Evolutionary conservation across 176 grass and related monocot species (phyloP).

Genomic region (Lolium perenne): DNA sequence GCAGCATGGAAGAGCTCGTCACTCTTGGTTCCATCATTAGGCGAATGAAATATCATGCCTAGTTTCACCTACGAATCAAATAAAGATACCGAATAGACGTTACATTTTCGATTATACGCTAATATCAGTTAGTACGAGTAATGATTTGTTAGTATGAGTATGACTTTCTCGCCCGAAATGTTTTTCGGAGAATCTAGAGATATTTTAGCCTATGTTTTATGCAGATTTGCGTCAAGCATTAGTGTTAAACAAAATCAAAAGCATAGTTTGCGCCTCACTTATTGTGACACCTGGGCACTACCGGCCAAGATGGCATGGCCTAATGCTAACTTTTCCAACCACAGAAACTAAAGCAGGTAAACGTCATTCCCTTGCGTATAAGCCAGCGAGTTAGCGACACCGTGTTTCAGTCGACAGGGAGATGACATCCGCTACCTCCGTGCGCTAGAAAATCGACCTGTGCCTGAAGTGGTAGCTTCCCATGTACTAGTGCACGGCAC

Average conservation of each 20-base stretch:
- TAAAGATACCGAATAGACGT: too few relatives aligned
- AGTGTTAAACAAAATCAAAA: not conserved
- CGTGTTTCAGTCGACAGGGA: conserved; percentile 7
- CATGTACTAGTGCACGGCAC: not conserved
- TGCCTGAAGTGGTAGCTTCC: not conserved
- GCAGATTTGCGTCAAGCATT: too few relatives aligned
- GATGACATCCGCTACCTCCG: not conserved
- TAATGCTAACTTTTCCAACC: not conserved
- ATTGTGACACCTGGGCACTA: not conserved
- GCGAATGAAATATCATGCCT: too few relatives aligned
- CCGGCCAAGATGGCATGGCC: not conserved
- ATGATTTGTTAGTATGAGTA: too few relatives aligned
- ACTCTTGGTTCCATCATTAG: too few relatives aligned
- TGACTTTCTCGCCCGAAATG: too few relatives aligned
- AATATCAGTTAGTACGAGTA: too few relatives aligned
- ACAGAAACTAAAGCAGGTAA: not conserved
- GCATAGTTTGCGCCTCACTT: not conserved
- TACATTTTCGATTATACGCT: too few relatives aligned
- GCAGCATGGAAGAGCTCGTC: too few relatives aligned
- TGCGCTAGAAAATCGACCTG: not conserved
- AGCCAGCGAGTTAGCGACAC: not conserved
- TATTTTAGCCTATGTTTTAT: too few relatives aligned
- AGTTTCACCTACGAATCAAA: too few relatives aligned
- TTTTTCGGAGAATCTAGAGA: too few relatives aligned
- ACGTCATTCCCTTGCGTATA: conserved; percentile 32